phyloP scores from a whole-genome alignment of 2,329 filamentous ascomycete genomes.

The Talaromyces sp. region DNA sequence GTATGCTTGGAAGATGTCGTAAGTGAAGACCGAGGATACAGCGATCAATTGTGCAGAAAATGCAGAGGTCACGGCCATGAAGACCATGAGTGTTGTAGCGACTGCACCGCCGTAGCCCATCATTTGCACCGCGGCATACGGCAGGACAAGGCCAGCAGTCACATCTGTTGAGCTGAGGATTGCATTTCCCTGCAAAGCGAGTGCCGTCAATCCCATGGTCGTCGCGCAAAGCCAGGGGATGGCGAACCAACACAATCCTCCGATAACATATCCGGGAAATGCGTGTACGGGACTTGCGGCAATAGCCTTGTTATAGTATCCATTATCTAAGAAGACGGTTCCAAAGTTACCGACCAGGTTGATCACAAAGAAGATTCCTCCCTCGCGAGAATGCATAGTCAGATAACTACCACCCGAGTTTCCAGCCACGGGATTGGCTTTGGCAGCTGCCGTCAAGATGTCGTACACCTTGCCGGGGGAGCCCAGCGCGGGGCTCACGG shows the following conservation, averaged over 20 bases:
- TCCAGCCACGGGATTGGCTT: slow-evolving; percentile 69
- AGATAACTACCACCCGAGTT: slow-evolving; percentile 80
- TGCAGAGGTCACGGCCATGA: slow-evolving; percentile 86
- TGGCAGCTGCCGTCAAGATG: slow-evolving; percentile 65
- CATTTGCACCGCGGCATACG: slow-evolving; percentile 78
- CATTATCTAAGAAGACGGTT: slow-evolving; percentile 79
- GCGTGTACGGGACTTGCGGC: slow-evolving; percentile 81
- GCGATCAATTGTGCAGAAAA: slow-evolving; percentile 82
- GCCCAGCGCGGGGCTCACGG: slow-evolving; percentile 67
- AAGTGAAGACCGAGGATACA: slow-evolving; percentile 82
- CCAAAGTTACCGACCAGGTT: slow-evolving; percentile 83
- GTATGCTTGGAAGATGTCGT: slow-evolving; percentile 85
- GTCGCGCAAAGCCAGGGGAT: slow-evolving; percentile 88
- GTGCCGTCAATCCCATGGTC: slow-evolving; percentile 78
- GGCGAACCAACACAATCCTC: slow-evolving; percentile 85
- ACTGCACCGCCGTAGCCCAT: slow-evolving; percentile 78
- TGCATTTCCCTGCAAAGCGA: slow-evolving; percentile 73
- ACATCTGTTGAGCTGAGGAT: slow-evolving; percentile 73
- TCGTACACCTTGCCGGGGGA: slow-evolving; percentile 77
- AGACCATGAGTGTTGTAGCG: slow-evolving; percentile 74
- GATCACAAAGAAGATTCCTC: slow-evolving; percentile 86
- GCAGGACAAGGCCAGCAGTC: slow-evolving; percentile 76
- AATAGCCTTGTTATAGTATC: slow-evolving; percentile 93
- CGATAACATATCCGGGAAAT: slow-evolving; percentile 82
- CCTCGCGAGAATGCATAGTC: slow-evolving; percentile 78